phyloP scores from a whole-genome alignment of 179 eudicot genomes.

The Silene noctiflora region DNA sequence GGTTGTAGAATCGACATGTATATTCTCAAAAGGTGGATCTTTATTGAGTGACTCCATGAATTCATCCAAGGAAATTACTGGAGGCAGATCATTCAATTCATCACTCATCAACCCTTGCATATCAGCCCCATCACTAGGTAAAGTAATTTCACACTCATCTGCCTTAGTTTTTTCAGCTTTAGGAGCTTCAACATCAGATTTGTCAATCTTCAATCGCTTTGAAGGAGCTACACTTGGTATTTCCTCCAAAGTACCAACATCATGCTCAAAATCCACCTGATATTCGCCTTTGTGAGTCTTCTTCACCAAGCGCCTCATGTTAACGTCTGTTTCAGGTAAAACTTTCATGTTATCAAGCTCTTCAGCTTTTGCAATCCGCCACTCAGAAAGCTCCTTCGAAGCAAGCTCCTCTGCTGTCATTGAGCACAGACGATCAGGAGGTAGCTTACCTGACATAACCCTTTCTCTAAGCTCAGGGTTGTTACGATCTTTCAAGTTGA shows the following conservation, averaged over 20 bases:
- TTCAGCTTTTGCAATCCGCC: slow-evolving; percentile 96
- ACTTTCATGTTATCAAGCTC: slow-evolving; percentile 79
- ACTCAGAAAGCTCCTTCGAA: slow-evolving; percentile 88
- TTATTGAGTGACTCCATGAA: slow-evolving; percentile 91
- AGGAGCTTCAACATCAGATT: slow-evolving; percentile 19
- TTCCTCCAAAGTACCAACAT: slow-evolving; percentile 52
- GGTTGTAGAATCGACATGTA: slow-evolving; percentile 46
- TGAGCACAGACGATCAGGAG: slow-evolving; percentile 79
- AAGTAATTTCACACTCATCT: slow-evolving; percentile 52
- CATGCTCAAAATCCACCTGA: slow-evolving; percentile 77
- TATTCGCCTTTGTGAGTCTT: slow-evolving; percentile 98
- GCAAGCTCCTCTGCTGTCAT: slow-evolving; percentile 99
- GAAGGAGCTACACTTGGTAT: slow-evolving; percentile 37
- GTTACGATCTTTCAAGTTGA: slow-evolving; percentile 85
- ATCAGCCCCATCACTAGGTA: slow-evolving; percentile 81
- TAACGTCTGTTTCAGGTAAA: slow-evolving; percentile 76
- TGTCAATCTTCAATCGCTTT: slow-evolving; percentile 29
- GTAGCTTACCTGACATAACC: slow-evolving; percentile 80
- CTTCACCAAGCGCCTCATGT: slow-evolving; percentile 80
- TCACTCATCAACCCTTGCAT: slow-evolving; percentile 90
- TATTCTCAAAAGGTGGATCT: slow-evolving; percentile 86
- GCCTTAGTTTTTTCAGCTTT: slow-evolving; percentile 29
- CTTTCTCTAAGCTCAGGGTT: slow-evolving; percentile 86
- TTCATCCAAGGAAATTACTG: slow-evolving; percentile 90
- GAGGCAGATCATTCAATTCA: slow-evolving; percentile 87